Percentiles rank a stretch among this genome's conserved stretches.
Conservation (phyloP, 2,329 filamentous ascomycete genomes). For the Cercospora sojina region DNA sequence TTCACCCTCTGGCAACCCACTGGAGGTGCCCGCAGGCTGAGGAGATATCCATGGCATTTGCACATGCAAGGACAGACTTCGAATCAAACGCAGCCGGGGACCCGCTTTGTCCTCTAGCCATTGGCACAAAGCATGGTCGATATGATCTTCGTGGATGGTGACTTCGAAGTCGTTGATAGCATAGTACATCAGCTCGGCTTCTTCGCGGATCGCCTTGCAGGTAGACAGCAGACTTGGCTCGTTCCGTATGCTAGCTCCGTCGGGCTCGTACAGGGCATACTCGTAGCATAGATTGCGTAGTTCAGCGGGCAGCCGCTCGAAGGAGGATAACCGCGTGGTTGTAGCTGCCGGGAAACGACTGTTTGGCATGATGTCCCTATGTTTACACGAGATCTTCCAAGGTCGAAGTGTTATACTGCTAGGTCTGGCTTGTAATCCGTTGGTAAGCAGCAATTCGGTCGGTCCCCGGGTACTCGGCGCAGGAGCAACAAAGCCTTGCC, state of each 20-base stretch:
- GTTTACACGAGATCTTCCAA: neutral
- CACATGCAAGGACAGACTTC: conserved; percentile 18
- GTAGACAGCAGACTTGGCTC: conserved; percentile 22
- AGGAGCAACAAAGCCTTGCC: neutral
- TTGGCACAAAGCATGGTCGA: conserved; percentile 15
- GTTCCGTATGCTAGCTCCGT: conserved; percentile 14
- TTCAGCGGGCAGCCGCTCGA: conserved; percentile 19
- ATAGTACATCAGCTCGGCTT: conserved; percentile 30
- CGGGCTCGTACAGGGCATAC: conserved; percentile 14
- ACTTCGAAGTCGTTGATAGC: conserved; percentile 24
- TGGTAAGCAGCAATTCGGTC: neutral
- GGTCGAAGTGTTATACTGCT: neutral
- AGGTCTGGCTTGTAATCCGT: neutral
- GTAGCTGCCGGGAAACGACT: neutral
- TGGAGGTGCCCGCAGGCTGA: neutral
- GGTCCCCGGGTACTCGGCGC: neutral
- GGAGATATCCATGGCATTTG: conserved; percentile 20
- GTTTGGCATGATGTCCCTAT: neutral
- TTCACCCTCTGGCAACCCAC: neutral
- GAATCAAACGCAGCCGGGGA: conserved; percentile 15
- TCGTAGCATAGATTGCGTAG: conserved; percentile 23
- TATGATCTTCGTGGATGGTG: conserved; percentile 17
- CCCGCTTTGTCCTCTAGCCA: conserved; percentile 20
- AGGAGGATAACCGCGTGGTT: conserved; percentile 14
- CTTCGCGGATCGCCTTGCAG: conserved; percentile 25